Evolutionary conservation across 768 basidiomycete species (phyloP).

Genomic region (Pisolithus marmoratus): DNA sequence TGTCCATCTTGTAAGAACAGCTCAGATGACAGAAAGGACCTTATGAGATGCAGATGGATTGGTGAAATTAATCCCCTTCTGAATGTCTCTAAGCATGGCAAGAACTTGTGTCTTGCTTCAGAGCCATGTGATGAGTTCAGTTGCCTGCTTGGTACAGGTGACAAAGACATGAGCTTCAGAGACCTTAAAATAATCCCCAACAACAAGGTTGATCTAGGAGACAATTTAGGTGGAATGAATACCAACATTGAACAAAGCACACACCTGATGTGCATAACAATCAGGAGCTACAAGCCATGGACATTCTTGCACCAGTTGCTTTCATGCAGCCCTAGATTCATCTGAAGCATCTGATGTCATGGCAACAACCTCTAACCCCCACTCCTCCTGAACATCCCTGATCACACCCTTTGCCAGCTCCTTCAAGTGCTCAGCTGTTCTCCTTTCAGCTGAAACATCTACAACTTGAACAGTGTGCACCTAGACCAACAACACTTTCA

Average conservation of each 20-base stretch:
- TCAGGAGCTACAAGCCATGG: slow-evolving; percentile 27
- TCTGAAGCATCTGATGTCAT: slow-evolving; percentile 31
- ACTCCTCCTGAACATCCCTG: slow-evolving; percentile 15
- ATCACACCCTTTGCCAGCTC: slow-evolving; percentile 14
- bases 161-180: slow-evolving; percentile 3
- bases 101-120: slow-evolving; percentile 30
- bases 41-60: background rate
- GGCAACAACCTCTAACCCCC: slow-evolving; percentile 20
- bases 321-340: slow-evolving; percentile 24
- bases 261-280: slow-evolving; percentile 36
- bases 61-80: background rate
- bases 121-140: slow-evolving; percentile 34
- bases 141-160: slow-evolving; percentile 15
- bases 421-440: slow-evolving; percentile 28
- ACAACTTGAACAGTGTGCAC: slow-evolving; percentile 26
- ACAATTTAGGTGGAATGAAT: no score
- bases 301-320: slow-evolving; percentile 11
- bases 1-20: background rate
- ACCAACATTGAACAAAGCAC: no score
- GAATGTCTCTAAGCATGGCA: slow-evolving; percentile 21
- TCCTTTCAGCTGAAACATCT: slow-evolving; percentile 27
- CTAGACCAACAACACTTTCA: no score
- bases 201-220: slow-evolving; percentile 37
- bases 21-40: background rate
- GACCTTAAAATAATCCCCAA: slow-evolving; percentile 33